phyloP scores from a whole-genome alignment of 208 protist species.

The Wallacemonas rigidus region DNA sequence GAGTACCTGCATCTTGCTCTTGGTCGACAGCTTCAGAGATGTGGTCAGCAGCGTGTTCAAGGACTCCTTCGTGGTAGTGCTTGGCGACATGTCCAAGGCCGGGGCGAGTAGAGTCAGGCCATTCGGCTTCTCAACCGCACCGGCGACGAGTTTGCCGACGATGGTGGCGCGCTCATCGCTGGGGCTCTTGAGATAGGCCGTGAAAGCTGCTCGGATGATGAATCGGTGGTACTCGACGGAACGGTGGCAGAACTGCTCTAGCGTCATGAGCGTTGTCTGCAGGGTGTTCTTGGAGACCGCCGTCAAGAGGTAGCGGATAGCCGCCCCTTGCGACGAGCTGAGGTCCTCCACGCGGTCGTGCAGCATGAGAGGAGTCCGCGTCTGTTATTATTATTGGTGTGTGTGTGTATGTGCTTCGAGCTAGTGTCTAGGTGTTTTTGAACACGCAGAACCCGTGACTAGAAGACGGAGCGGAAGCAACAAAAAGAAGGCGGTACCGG shows the following conservation, averaged over 20 bases:
- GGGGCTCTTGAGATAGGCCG: slow-evolving; percentile 18
- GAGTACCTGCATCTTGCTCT: slow-evolving; percentile 76
- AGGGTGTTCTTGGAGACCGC: slow-evolving; percentile 73
- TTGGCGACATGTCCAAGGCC: slow-evolving; percentile 39
- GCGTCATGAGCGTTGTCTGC: slow-evolving; percentile 67
- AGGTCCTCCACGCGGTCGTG: slow-evolving; percentile 82
- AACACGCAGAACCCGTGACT: neutral
- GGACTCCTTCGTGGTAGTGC: slow-evolving; percentile 41
- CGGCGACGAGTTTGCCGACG: slow-evolving; percentile 55
- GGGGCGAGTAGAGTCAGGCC: slow-evolving; percentile 41
- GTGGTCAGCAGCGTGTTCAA: slow-evolving; percentile 58
- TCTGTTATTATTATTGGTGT: too few relatives aligned
- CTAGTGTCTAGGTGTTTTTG: neutral
- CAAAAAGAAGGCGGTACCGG: neutral
- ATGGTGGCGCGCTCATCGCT: slow-evolving; percentile 43
- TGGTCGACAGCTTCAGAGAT: slow-evolving; percentile 64
- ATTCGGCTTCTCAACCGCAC: slow-evolving; percentile 68
- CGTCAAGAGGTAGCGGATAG: slow-evolving; percentile 72
- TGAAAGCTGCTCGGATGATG: slow-evolving; percentile 45
- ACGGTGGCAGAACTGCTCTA: slow-evolving; percentile 66
- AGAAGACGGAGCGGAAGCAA: neutral
- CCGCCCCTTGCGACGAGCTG: slow-evolving; percentile 58
- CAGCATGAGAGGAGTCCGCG: slow-evolving; percentile 41
- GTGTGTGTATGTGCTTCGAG: too few relatives aligned
- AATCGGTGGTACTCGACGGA: slow-evolving; percentile 66